phyloP scores from a whole-genome alignment of 768 basidiomycete genomes.

The Calocybe cyanea region DNA sequence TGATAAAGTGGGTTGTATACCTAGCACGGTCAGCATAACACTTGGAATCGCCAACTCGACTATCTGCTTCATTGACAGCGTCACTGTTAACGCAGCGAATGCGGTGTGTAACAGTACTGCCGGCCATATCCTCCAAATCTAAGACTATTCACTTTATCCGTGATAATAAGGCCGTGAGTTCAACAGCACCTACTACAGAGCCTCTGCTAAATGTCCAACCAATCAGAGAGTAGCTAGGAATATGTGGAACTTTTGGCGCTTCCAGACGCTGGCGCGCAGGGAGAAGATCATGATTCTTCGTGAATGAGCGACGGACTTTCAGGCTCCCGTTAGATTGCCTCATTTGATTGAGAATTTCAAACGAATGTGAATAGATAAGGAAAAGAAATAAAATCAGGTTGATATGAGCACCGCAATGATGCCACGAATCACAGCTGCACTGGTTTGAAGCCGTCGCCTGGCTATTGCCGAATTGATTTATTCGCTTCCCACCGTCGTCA shows the following conservation, averaged over 20 bases:
- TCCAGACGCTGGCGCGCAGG: constrained; percentile 17
- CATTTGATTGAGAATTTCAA: no score
- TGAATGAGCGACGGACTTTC: constrained; percentile 16
- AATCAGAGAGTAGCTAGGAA: constrained; percentile 14
- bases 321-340: no score
- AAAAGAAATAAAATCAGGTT: no score
- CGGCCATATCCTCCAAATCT: constrained; percentile 67
- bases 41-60: constrained; percentile 45
- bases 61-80: constrained; percentile 35
- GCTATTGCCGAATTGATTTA: no score
- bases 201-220: constrained; percentile 41
- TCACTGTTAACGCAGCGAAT: constrained; percentile 50
- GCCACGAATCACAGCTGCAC: no score
- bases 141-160: background rate
- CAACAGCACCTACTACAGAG: constrained; percentile 33
- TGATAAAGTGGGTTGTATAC: no score
- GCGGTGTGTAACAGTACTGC: constrained; percentile 59
- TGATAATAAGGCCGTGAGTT: no score
- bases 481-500: no score
- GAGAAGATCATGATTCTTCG: constrained; percentile 20
- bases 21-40: constrained; percentile 59
- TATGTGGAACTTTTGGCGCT: background rate
- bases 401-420: no score
- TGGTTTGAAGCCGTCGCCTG: no score
- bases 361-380: no score